These are phyloP conservation scores for Amanita inopinata DNA, from an alignment of 768 basidiomycete genomes.

Conservation along the genomic window DNA sequence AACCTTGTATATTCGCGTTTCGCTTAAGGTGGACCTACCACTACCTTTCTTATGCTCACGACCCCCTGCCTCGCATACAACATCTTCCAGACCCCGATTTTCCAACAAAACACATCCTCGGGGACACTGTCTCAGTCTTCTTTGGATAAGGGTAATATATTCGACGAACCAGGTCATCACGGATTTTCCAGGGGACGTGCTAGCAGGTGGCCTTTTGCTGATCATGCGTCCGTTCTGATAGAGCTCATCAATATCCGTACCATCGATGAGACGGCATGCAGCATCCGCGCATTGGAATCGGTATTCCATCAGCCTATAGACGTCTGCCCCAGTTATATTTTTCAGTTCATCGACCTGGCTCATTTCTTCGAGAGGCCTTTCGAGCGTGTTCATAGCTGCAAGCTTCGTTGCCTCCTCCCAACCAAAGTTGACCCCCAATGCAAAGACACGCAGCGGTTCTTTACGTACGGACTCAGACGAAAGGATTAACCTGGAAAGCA, in stretches of 20 bases:
- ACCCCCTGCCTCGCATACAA: no score
- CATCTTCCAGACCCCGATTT: no score
- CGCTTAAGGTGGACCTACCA: no score
- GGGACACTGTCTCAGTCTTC: no score
- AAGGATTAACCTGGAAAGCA: not conserved
- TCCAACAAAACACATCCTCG: no score
- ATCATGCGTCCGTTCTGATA: not conserved
- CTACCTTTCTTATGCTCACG: no score
- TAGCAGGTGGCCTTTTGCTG: no score
- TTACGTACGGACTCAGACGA: not conserved
- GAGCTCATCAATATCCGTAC: not conserved
- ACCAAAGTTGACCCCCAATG: not conserved
- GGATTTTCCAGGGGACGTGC: no score
- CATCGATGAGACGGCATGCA: not conserved
- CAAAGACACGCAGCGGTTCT: not conserved
- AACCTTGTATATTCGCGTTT: no score
- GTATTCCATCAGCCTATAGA: constrained; percentile 3
- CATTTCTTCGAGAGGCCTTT: not conserved
- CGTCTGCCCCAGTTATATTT: not conserved
- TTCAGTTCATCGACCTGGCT: not conserved
- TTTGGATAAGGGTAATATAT: no score
- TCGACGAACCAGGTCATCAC: no score
- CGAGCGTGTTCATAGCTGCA: not conserved
- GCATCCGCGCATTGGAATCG: not conserved
- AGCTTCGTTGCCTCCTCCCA: not conserved